Base-by-base conservation (phyloP, 2,329 filamentous ascomycete genomes). In the Fusarium longipes region DNA sequence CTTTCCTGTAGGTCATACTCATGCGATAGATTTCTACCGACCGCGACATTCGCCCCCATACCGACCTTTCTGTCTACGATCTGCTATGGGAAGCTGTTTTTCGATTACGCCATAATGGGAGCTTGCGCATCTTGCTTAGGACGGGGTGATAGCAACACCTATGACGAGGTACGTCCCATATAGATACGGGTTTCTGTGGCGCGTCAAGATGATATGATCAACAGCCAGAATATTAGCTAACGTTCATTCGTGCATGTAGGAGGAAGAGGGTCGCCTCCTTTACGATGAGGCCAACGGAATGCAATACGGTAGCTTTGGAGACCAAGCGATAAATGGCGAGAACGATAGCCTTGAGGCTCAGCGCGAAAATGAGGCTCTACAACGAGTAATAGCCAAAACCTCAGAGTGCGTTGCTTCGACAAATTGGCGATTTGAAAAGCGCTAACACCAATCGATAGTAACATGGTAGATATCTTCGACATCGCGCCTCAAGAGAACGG, bases 391-490 rank as follows among this genome's bases (percentile, higher is more conserved):
- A 30, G 85, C 86, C 43, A 85, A 85, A 67, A 90, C 88, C 47
- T 89, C 88, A 45, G 87, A 89, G 88, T 90, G 81, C 66, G 82
- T 73, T 24, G 10, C 20, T 22, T 38, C 14, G 14, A 25, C 18
- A 32, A 45, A 24, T 27, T 33, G 32, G n/a, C 32, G 18, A 8
- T 22, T 43, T 44, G 27, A 42, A 44, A 25, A 40, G 44, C 29
- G 43, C 61, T 72, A 36, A 73, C 40, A 20, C 24, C 24, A 30
- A 24, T 30, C 44, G 64, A 48, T 73, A 90, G 88, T 72, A 89
- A 89, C 71, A 86, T 90, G 78, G 87, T 90, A 62, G 88, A 90
- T 73, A 86, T 90, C 44, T 90, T 89, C 77, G 87, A 89, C 65
- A 88, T 89, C 72, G 83, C 85, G 33, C 86, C 86, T 22, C 83